Percentiles rank a stretch among this genome's conserved stretches.
These are phyloP conservation scores for Penicillium canariense DNA, from an alignment of 495 filamentous ascomycete species.

Conservation along the genomic window DNA sequence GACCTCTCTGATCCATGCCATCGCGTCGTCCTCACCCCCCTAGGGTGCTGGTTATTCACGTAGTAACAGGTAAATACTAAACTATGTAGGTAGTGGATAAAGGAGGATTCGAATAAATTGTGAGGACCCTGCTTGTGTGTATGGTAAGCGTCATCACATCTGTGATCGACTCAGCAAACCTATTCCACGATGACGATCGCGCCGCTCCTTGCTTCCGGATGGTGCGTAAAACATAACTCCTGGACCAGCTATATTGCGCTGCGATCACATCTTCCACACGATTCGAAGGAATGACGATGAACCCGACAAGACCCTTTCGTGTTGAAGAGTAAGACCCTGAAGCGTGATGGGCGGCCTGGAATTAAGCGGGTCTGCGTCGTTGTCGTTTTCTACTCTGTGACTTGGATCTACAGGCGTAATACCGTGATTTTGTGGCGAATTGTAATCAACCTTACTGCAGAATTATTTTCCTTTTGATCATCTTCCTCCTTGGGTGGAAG, in stretches of 20 bases:
- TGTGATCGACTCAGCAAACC: neutral
- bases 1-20: neutral
- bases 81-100: neutral
- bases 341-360: neutral
- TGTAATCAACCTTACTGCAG: neutral
- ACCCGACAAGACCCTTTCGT: neutral
- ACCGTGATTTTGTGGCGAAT: neutral
- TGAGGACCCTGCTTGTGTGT: neutral
- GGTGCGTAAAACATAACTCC: neutral
- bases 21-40: neutral
- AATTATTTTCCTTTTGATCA: neutral
- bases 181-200: neutral
- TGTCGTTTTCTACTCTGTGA: neutral
- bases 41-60: too few relatives aligned
- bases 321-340: neutral
- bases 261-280: neutral
- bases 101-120: neutral
- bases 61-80: neutral
- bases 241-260: neutral
- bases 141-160: neutral
- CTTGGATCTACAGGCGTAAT: neutral
- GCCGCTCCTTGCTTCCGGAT: neutral
- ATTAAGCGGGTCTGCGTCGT: neutral
- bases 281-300: neutral
- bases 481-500: neutral